Percentiles rank a stretch among this genome's conserved stretches.
These are phyloP conservation scores for Bretschneidera sinensis DNA, from an alignment of 345 rosid genomes.

Conservation along the genomic window DNA sequence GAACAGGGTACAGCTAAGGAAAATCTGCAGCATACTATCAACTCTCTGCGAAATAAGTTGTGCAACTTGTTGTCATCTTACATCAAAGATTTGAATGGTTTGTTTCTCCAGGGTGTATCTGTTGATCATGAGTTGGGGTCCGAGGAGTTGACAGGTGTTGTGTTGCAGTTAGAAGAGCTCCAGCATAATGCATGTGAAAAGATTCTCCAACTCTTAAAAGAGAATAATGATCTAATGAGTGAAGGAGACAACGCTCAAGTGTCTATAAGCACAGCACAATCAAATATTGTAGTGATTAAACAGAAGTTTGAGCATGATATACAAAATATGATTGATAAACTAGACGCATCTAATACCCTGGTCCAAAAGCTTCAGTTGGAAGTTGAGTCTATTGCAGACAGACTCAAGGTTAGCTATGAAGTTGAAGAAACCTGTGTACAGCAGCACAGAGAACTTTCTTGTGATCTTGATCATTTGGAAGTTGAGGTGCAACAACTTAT, in stretches of 20 bases:
- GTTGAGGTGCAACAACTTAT: slow-evolving; percentile 48
- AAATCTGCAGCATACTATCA: slow-evolving; percentile 39
- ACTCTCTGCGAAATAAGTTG: slow-evolving; percentile 41
- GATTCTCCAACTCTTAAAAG: slow-evolving; percentile 44
- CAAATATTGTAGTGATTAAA: slow-evolving; percentile 47
- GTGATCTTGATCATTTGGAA: slow-evolving; percentile 54
- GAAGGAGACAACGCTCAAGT: slow-evolving; percentile 47
- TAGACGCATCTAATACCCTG: slow-evolving; percentile 40
- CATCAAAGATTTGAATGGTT: slow-evolving; percentile 32
- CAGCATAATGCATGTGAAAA: slow-evolving; percentile 47
- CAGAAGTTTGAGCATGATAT: slow-evolving; percentile 47
- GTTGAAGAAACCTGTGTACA: slow-evolving; percentile 47
- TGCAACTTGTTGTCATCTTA: slow-evolving; percentile 36
- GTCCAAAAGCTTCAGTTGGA: slow-evolving; percentile 60
- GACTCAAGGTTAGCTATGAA: slow-evolving; percentile 45
- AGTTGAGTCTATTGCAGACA: slow-evolving; percentile 50
- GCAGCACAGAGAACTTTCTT: slow-evolving; percentile 40
- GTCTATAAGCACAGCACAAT: slow-evolving; percentile 40
- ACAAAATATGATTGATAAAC: slow-evolving; percentile 36
- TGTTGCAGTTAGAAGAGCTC: slow-evolving; percentile 45
- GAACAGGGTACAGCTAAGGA: slow-evolving; percentile 42
- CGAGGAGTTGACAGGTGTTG: slow-evolving; percentile 29
- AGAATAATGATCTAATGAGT: slow-evolving; percentile 43
- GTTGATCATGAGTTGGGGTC: slow-evolving; percentile 36
- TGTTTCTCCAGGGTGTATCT: slow-evolving; percentile 29